These are phyloP conservation scores for Rugiboletus extremiorientalis DNA, from an alignment of 1,284 basidiomycete genomes.

Conservation along the genomic window DNA sequence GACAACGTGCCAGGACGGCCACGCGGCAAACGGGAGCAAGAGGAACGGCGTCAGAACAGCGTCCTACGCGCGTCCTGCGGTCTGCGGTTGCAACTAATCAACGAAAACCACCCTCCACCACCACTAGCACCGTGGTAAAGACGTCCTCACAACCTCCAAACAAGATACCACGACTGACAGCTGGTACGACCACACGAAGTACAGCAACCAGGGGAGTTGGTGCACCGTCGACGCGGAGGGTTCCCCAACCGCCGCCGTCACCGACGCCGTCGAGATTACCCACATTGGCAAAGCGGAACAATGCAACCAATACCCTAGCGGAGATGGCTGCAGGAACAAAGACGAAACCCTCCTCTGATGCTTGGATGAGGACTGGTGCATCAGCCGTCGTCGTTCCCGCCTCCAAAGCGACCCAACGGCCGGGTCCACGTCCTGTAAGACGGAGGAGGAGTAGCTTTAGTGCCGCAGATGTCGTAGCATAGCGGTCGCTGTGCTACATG, in stretches of 20 bases:
- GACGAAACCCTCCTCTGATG: constrained; percentile 44
- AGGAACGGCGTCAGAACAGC: constrained; percentile 62
- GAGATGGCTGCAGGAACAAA: constrained; percentile 44
- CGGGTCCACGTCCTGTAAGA: constrained; percentile 65
- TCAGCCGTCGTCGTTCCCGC: constrained; percentile 66
- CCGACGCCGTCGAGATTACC: constrained; percentile 74
- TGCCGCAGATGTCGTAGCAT: constrained; percentile 76
- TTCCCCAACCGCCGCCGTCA: constrained; percentile 46
- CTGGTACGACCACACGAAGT: constrained; percentile 45
- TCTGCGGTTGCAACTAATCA: constrained; percentile 52
- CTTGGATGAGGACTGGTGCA: constrained; percentile 74
- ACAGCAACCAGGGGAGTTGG: constrained; percentile 39
- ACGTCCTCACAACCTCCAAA: constrained; percentile 54
- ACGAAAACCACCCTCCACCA: constrained; percentile 38
- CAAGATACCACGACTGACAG: constrained; percentile 73
- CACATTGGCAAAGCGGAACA: constrained; percentile 61
- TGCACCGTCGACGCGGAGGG: constrained; percentile 40
- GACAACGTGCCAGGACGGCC: constrained; percentile 44
- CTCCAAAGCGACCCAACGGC: constrained; percentile 62
- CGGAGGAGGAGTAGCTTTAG: constrained; percentile 81
- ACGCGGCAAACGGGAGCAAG: constrained; percentile 42
- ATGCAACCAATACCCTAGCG: constrained; percentile 48
- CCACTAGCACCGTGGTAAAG: constrained; percentile 39
- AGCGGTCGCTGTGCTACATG: constrained; percentile 7
- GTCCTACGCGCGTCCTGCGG: constrained; percentile 68